Base-by-base conservation (phyloP, 2,329 filamentous ascomycete species). In the Mariannaea elegans region DNA sequence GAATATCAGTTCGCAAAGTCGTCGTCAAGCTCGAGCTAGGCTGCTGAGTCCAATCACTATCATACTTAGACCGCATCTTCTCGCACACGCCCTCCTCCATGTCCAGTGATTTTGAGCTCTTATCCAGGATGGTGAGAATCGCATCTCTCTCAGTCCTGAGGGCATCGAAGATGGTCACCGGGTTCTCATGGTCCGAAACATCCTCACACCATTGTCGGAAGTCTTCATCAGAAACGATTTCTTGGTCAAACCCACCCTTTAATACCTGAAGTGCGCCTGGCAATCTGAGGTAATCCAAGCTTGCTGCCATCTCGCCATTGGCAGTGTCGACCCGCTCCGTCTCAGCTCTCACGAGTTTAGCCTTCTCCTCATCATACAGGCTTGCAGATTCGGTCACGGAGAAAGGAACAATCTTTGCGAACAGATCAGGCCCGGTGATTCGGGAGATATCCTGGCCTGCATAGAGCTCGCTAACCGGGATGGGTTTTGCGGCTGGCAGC, bases 31-130 rank as follows among this genome's bases (percentile, higher is more conserved):
- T 85, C 29, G 92, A 92, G 73, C 94, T 98, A 10, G 95, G 95
- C 72, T 99, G 95, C 71, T 99, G 95, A 16, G 93, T 97, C 95
- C 95, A 99, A 54, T 98, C 94, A 24, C 84, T 85, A 55, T 94
- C 94, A 74, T 98, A 98, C 75, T 99, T 99, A 12, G 93, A 96
- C 45, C 95, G 87, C 95, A 99, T 99, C 82, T 98, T 99, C 76
- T 99, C 95, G 75, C 95, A 99, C 0, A 98, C 92, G 56, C 92
- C 96, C 78, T 98, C 96, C 76, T 99, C 95, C 88, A 95, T 93
- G 67, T 99, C 95, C 39, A 99, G 80, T 71, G 96, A 91, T 74
- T 97, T 97, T 55, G 89, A 88, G 69, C 92, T 92, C 57, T 86
- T 87, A 56, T 97, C 93, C 56, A 99, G 77, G 3, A 88, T 85